Percentiles rank a stretch among this genome's conserved stretches.
These are phyloP conservation scores for Tetrahymena borealis DNA, from an alignment of 73 alveolate genomes.

Conservation along the genomic window DNA sequence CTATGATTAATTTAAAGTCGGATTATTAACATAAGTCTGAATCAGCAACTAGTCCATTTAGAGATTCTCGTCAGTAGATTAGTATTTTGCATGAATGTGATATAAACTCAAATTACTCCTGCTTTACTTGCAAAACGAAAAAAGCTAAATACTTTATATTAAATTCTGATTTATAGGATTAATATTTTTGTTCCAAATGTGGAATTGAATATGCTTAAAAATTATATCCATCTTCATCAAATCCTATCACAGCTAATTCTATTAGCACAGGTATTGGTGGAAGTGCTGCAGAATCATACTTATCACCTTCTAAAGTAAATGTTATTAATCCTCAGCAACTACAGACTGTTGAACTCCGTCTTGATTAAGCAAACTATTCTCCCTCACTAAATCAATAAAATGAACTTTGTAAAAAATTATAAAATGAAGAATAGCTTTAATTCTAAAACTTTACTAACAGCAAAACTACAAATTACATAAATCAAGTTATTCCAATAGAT, in stretches of 20 bases:
- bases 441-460: background rate
- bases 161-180: background rate
- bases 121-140: background rate
- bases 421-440: background rate
- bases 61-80: background rate
- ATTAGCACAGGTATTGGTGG: background rate
- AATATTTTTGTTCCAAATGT: background rate
- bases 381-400: background rate
- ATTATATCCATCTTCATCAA: background rate
- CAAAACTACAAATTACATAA: background rate
- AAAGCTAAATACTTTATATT: background rate
- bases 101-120: background rate
- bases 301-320: background rate
- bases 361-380: background rate
- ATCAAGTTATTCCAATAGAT: background rate
- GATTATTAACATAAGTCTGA: background rate
- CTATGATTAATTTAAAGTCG: background rate
- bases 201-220: background rate
- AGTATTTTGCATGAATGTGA: background rate
- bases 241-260: background rate
- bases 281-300: background rate
- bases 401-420: background rate
- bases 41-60: background rate
- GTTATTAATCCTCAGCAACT: background rate
- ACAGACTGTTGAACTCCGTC: background rate